phyloP scores from a whole-genome alignment of 169 alveolate species.

The Pseudocohnilembus persalinus region DNA sequence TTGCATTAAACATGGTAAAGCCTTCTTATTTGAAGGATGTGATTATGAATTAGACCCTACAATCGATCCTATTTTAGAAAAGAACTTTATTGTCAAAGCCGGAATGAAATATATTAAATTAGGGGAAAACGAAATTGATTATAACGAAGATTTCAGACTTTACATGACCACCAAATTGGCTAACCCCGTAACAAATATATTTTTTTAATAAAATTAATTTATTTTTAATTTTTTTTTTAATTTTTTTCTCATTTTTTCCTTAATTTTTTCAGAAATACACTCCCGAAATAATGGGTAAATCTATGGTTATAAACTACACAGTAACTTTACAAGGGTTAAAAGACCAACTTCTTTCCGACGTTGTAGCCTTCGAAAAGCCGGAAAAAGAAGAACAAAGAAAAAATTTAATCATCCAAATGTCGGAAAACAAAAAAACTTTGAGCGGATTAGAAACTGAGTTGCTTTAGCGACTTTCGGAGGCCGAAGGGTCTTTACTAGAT shows the following conservation, averaged over 20 bases:
- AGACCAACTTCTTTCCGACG: conserved; percentile 92
- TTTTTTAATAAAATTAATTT: no score
- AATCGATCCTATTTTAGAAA: conserved; percentile 92
- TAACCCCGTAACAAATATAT: no score
- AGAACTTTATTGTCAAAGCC: conserved; percentile 77
- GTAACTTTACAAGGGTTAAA: conserved; percentile 90
- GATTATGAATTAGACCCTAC: conserved; percentile 95
- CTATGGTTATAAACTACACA: conserved; percentile 92
- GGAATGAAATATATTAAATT: conserved; percentile 83
- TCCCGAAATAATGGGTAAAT: conserved; percentile 94
- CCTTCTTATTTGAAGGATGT: conserved; percentile 89
- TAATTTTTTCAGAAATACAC: no score
- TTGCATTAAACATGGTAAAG: conserved; percentile 89
- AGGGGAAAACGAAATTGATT: conserved; percentile 73
- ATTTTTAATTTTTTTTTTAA: no score
- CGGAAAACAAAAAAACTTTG: conserved; percentile 86
- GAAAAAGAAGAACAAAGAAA: conserved; percentile 90
- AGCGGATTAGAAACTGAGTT: conserved; percentile 89
- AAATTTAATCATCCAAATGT: conserved; percentile 87
- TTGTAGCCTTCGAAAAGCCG: conserved; percentile 93
- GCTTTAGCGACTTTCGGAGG: conserved; percentile 88
- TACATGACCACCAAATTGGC: conserved; percentile 92
- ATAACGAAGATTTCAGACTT: conserved; percentile 79
- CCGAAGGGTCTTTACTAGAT: conserved; percentile 91
- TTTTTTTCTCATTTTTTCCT: no score